Percentiles rank a stretch among this genome's conserved stretches.
Evolutionary conservation across 192 early-diverging fungal species (phyloP).

Genomic region (Backusella mclennaniae): DNA sequence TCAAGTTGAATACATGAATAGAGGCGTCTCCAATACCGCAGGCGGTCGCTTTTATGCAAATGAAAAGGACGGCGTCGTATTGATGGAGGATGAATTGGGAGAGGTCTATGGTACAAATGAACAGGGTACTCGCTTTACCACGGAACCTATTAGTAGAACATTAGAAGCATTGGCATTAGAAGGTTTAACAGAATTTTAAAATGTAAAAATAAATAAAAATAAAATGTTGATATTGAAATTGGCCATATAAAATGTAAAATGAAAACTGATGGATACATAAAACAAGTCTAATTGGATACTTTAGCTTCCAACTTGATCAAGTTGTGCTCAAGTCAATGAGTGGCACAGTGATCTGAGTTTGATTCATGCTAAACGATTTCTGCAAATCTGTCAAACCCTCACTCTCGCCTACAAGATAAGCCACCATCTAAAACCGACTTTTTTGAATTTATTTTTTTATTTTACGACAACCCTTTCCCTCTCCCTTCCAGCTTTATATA

Average conservation of each 20-base stretch:
- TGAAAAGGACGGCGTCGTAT: conserved; percentile 7
- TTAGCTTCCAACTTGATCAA: no score
- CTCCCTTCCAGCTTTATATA: not conserved
- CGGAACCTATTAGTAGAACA: conserved; percentile 31
- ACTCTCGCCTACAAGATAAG: not conserved
- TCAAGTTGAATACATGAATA: conserved; percentile 24
- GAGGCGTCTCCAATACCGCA: not conserved
- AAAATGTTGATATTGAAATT: not conserved
- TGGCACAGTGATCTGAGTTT: no score
- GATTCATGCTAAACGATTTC: no score
- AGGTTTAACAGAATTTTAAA: conserved; percentile 31
- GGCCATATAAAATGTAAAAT: no score
- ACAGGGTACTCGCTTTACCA: conserved; percentile 13
- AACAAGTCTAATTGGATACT: no score
- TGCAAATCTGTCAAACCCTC: not conserved
- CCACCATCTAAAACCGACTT: not conserved
- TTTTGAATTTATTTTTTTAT: not conserved
- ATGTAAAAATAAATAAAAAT: no score
- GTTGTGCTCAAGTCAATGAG: no score
- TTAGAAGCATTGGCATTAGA: conserved; percentile 45
- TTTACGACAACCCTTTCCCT: not conserved
- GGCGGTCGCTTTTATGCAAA: conserved; percentile 17
- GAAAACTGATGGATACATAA: no score
- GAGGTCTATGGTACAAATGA: conserved; percentile 20
- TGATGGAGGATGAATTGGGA: conserved; percentile 21